Evolutionary conservation across 495 filamentous ascomycete genomes (phyloP), one percentile per base, ranked within the genome.

Genomic region (Aspergillus cristatus): DNA sequence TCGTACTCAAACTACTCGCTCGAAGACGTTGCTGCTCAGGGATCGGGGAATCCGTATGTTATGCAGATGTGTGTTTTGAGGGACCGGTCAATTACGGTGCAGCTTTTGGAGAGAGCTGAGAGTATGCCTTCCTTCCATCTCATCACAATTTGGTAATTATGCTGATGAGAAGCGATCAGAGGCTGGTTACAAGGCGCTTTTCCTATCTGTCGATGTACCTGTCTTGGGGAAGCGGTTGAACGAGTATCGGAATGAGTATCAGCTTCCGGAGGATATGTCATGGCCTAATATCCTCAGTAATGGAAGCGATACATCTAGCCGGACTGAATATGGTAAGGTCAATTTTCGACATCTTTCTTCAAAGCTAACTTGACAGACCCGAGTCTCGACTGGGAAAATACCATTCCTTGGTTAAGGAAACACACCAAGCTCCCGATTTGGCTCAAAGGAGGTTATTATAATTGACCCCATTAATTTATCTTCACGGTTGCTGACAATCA

Each of bases 1-100:
- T 69, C 65, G 1, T 78, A 67, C 34, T 62, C 75, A 1, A 78
- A 64, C 7, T 58, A 57, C 22, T 45, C 64, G 0, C 48, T 79
- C 14, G 70, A 76, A 35, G 68, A 78, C 11, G 71, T 81, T 1
- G 55, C 59, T 3, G 52, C 50, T 0, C 50, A 67, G 18, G 58
- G 63, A 8, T 32, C 46, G 1, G 65, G 58, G 0, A 66, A 67
- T 37, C 55, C 68, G 4, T 69, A 72, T 37, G 65, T 56, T 14
- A 43, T 78, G 43, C 91, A 98, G 62, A 76, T 96, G n/a, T 95
- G 94, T 66, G 87, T 95, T 38, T 84, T 96, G 69, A 83, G 86
- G 57, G 82, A 97, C 67, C 78, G 90, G 17, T 72, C 72, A 16
- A 80, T 96, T 48, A 95, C 90, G 17, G 70, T 86, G 60, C 74